phyloP scores from a whole-genome alignment of 176 grass and related monocot genomes.

The Poa pratensis region DNA sequence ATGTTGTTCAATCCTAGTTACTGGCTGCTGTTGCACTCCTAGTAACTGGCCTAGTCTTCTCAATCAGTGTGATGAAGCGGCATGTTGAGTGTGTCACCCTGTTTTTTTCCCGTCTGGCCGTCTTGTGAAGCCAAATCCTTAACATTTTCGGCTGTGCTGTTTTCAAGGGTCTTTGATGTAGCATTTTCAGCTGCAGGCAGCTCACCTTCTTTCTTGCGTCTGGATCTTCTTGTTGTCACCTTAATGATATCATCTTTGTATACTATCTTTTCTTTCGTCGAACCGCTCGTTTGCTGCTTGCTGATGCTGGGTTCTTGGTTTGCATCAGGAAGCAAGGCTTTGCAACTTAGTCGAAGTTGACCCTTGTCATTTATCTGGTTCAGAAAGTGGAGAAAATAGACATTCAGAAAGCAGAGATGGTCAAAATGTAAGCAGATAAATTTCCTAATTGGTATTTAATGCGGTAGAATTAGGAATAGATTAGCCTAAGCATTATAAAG shows the following conservation, averaged over 20 bases:
- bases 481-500: constrained; percentile 21
- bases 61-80: constrained; percentile 18
- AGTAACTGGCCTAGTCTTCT: not conserved
- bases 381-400: constrained; percentile 29
- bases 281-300: constrained; percentile 46
- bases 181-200: constrained; percentile 39
- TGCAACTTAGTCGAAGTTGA: constrained; percentile 85
- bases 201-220: constrained; percentile 57
- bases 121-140: constrained; percentile 46
- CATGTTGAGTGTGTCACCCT: constrained; percentile 17
- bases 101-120: not conserved
- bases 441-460: constrained; percentile 30
- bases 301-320: constrained; percentile 53
- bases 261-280: constrained; percentile 63
- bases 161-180: constrained; percentile 36
- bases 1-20: not conserved
- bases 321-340: constrained; percentile 74
- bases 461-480: not conserved
- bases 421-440: constrained; percentile 11
- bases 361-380: constrained; percentile 93
- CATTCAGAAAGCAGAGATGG: constrained; percentile 24
- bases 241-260: constrained; percentile 53
- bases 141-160: constrained; percentile 26
- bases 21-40: not conserved
- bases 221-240: constrained; percentile 48